These are phyloP conservation scores for Citrus maxima DNA, from an alignment of 345 rosid species.

Conservation along the genomic window DNA sequence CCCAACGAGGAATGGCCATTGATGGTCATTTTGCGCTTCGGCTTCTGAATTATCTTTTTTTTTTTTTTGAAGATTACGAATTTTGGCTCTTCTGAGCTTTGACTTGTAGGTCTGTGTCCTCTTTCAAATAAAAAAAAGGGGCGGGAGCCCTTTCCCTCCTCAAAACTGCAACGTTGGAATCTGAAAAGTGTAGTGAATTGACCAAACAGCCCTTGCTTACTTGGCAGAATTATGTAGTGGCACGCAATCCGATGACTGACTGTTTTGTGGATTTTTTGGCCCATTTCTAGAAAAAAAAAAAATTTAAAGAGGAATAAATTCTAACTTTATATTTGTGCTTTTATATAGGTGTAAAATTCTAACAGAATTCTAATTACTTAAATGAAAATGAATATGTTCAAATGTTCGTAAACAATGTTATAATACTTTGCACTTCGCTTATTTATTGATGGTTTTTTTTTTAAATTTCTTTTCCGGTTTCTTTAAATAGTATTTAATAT, in stretches of 20 bases:
- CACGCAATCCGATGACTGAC: conserved; percentile 6
- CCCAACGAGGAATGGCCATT: neutral
- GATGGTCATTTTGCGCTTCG: neutral
- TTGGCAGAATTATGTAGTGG: neutral
- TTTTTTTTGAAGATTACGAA: too few relatives aligned
- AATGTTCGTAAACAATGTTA: neutral
- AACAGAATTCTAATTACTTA: neutral
- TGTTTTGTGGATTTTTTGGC: neutral
- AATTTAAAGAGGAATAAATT: neutral
- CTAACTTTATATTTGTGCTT: neutral
- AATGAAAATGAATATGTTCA: neutral
- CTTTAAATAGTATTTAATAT: too few relatives aligned
- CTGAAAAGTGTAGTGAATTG: neutral
- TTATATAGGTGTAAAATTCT: neutral
- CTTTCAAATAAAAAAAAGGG: neutral
- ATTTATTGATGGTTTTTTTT: too few relatives aligned
- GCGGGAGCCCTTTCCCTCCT: conserved; percentile 11
- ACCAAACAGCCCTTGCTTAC: conserved; percentile 5
- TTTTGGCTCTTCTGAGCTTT: neutral
- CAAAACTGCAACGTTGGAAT: neutral
- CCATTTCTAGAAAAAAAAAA: too few relatives aligned
- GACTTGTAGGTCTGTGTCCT: neutral
- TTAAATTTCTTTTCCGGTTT: too few relatives aligned
- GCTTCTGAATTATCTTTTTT: too few relatives aligned
- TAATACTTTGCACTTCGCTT: neutral